Base-by-base conservation (phyloP, 2,329 filamentous ascomycete genomes). In the Microsporum audouinii region DNA sequence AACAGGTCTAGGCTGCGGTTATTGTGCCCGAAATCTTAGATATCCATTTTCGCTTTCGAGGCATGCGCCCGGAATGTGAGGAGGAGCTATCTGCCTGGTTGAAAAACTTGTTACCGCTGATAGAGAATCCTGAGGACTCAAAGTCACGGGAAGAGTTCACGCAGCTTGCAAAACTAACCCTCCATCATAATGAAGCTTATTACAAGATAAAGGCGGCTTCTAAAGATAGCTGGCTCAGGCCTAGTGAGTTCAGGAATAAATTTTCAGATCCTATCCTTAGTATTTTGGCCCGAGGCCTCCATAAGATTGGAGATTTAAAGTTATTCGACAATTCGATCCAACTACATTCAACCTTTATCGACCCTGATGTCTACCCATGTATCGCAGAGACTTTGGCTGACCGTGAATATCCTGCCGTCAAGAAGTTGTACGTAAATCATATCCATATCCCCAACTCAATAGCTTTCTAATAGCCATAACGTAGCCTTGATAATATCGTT, bases 241-340 rank as follows among this genome's bases (percentile, higher is more conserved):
- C 10, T 29, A 23, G 23, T 29, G 12, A 14, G 8, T 38, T 36
- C 14, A 36, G 31, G 31, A n/a, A 36, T 51, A 34, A 23, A 55
- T 51, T 53, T 14, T 23, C 33, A 6, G 60, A 61, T 41, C 27
- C 27, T 23, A 8, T 61, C 41, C 53, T 61, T 41, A 38, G 56
- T 23, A 49, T 43, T 5, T 17, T 58, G 14, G 41, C 60, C 5
- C 14, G 43, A 3, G 60, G 60, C 2, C 23, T 55, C 17, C 17
- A 38, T 10, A 27, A 4, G n/a, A 53, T 60, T 8, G 17, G 43
- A 6, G 17, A 60, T 8, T 10, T 38, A 3, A 33, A 38, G n/a
- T 8, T 27, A 17, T 60, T 53, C 27, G 49, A 56, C 7, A 29
- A 45, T 12, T 31, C 36, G 27, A 57, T 60, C 43, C 6, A 33